These are phyloP conservation scores for Gentiana macrophylla DNA, from an alignment of 257 asterid species.

Conservation along the genomic window DNA sequence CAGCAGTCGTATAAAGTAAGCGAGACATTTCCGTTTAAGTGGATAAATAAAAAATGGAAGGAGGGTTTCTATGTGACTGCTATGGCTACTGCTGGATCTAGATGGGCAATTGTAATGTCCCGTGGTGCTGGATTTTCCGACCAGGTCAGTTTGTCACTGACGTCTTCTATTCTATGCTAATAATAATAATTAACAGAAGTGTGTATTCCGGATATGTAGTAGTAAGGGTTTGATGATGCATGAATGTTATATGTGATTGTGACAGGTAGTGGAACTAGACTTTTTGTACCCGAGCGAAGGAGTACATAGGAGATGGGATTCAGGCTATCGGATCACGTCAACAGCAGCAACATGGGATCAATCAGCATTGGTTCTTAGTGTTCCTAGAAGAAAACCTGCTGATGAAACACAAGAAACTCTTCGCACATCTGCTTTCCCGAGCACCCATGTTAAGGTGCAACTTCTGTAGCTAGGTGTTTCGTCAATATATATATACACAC, in stretches of 20 bases:
- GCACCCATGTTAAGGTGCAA: conserved; percentile 66
- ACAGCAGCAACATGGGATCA: conserved; percentile 64
- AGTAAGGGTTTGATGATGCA: neutral
- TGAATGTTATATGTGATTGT: neutral
- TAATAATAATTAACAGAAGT: too few relatives aligned
- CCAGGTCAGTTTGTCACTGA: conserved; percentile 28
- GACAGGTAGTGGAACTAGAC: conserved; percentile 64
- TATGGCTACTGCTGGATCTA: conserved; percentile 57
- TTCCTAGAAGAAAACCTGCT: conserved; percentile 48
- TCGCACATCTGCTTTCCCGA: conserved; percentile 77
- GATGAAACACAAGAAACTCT: conserved; percentile 87
- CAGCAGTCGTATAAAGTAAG: conserved; percentile 72
- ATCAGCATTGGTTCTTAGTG: conserved; percentile 56
- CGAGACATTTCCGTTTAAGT: conserved; percentile 61
- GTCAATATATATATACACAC: neutral
- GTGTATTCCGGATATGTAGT: neutral
- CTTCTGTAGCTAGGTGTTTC: neutral
- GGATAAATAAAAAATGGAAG: conserved; percentile 70
- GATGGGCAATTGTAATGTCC: conserved; percentile 70
- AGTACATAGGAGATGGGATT: conserved; percentile 60
- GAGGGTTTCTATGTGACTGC: conserved; percentile 62
- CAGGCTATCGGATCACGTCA: conserved; percentile 54
- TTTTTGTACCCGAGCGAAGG: conserved; percentile 69
- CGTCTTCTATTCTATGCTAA: neutral
- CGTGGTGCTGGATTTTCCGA: conserved; percentile 63